Evolutionary conservation across 2,329 filamentous ascomycete genomes (phyloP), one percentile per base, ranked within the genome.

Genomic region (Fusarium solani-melongenae): DNA sequence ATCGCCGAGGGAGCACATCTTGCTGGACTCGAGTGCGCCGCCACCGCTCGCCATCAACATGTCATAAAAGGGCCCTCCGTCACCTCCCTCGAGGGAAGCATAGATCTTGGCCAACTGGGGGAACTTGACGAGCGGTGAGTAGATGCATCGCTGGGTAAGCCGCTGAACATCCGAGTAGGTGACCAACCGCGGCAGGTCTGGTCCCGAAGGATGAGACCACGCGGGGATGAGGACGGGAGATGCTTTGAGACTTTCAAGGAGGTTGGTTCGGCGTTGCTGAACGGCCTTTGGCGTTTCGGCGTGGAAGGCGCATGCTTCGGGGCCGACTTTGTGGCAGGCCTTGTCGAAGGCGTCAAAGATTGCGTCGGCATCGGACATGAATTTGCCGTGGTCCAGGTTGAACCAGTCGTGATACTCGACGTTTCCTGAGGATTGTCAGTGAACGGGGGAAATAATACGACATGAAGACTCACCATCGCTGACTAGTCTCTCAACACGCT

Each of bases 331-430:
- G 74, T 86, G 84, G 75, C 90, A 92, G 44, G 85, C 84, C 20
- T 82, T 79, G 73, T 87, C 89, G 66, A 92, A 91, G 20, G 81
- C 84, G 2, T 84, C 79, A 73, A 90, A 84, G 7, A 88, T 85
- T 60, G 85, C 82, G 76, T 92, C 89, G 15, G 87, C 85, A 73
- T 91, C 87, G n/a, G 81, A 81, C 8, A 89, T 75, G 60, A 88
- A 88, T 69, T 86, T 86, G 70, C 83, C 80, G 64, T 86, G 83
- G 1, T 79, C 78, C 12, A 85, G 82, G 31, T 83, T 81, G 64
- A 83, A 86, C 87, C 87, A 90, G 74, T 88, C 88, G 44, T 86
- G 84, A 71, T 90, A 88, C 71, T 88, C 86, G 15, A 87, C 86
- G 57, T 88, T 88, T 29, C 86, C 79, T 80, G 15, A 7, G 9